Evolutionary conservation across 257 asterid genomes (phyloP), one percentile per base, ranked within the genome.

Genomic region (Gentiana straminea): DNA sequence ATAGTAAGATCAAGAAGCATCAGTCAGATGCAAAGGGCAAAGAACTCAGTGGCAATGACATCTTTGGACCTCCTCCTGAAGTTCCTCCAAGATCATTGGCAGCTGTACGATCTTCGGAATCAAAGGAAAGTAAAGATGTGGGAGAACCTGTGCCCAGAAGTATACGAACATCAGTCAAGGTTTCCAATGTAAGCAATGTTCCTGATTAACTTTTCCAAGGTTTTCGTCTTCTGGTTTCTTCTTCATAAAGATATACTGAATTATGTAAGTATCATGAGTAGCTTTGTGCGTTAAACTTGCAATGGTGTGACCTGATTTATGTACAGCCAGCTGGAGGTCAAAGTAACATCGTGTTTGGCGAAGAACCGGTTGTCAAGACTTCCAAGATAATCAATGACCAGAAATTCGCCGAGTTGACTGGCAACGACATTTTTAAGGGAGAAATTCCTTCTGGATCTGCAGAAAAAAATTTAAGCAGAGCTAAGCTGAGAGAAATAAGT

Each of bases 271-370:
- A 41, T 10, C 2, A 7, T 39, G 8, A 39, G 24, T 32, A 6
- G 54, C 8, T 53, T 1, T n/a, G 7, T 8, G 0, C 8, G 8
- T 7, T 7, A 32, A 35, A 52, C 39, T 52, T 39, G 45, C 45
- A 39, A 5, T 39, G 45, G 45, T 8, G 45, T 41, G 46, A 5
- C 46, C 46, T 41, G 46, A 41, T 10, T 3, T 41, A 41, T 5
- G 9, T 71, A 58, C 76, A 89, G 97, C 97, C 95, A 55, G 94
- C 97, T 32, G 95, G 95, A 54, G 97, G 94, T 49, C 95, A 86
- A 51, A 89, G 95, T 61, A 89, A 75, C 68, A 86, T 89, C 46
- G 39, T 80, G 53, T 89, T 81, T 54, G 95, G 95, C 4, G 96
- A 84, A 4, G 91, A 84, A 39, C 85, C 96, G 0, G 84, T 60